Conservation (phyloP, 805 yeast genomes). For the Lachancea quebecensis region DNA sequence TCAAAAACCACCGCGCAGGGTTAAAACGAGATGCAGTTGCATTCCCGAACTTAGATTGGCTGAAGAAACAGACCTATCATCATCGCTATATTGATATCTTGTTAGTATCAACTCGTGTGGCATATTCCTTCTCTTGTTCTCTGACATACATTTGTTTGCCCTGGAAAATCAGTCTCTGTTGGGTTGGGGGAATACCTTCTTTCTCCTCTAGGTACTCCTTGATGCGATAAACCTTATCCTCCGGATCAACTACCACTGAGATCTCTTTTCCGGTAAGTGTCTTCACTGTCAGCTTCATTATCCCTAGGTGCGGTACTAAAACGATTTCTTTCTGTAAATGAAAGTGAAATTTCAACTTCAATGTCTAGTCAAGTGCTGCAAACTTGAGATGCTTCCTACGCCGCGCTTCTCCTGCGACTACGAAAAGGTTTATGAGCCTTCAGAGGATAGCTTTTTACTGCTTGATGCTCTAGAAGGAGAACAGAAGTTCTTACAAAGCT, state of each 20-base stretch:
- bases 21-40: slow-evolving; percentile 81
- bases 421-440: slow-evolving; percentile 85
- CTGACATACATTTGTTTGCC: slow-evolving; percentile 78
- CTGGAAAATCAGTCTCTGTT: slow-evolving; percentile 81
- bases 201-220: slow-evolving; percentile 92
- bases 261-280: slow-evolving; percentile 34
- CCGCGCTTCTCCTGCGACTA: slow-evolving; percentile 59
- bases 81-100: slow-evolving; percentile 38
- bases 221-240: slow-evolving; percentile 50
- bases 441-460: slow-evolving; percentile 84
- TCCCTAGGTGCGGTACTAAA: background rate
- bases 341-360: background rate
- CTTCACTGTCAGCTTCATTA: slow-evolving; percentile 25
- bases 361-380: background rate
- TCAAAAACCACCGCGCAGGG: slow-evolving; percentile 76
- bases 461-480: slow-evolving; percentile 74
- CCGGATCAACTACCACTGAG: slow-evolving; percentile 28
- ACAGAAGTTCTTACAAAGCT: slow-evolving; percentile 28
- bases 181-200: slow-evolving; percentile 95
- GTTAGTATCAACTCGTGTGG: background rate
- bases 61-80: slow-evolving; percentile 62
- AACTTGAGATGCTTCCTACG: slow-evolving; percentile 62
- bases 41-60: slow-evolving; percentile 82
- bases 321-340: background rate
- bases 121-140: background rate